Percentiles rank a stretch among this genome's conserved stretches.
phyloP scores from a whole-genome alignment of 371 early-diverging fungal species.

The Lichtheimia ornata region DNA sequence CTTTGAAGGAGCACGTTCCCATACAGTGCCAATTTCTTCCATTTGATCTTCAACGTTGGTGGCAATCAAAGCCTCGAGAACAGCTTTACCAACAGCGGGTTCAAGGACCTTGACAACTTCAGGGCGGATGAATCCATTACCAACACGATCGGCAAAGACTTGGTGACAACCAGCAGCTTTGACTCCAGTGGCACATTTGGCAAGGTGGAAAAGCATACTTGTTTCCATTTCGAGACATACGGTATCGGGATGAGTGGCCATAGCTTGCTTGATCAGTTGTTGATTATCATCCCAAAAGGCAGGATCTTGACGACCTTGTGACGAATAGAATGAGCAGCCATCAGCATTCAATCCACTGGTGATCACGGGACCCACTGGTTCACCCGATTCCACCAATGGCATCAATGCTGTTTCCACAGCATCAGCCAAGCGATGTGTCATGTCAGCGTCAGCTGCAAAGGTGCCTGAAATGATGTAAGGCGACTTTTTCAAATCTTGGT shows the following conservation, averaged over 20 bases:
- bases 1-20: slow-evolving; percentile 41
- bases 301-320: slow-evolving; percentile 83
- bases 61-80: slow-evolving; percentile 73
- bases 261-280: slow-evolving; percentile 52
- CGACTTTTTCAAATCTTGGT: slow-evolving; percentile 24
- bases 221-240: slow-evolving; percentile 93
- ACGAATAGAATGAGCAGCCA: slow-evolving; percentile 90
- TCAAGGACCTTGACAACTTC: slow-evolving; percentile 64
- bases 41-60: slow-evolving; percentile 47
- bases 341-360: slow-evolving; percentile 78
- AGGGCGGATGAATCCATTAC: slow-evolving; percentile 73
- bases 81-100: slow-evolving; percentile 66
- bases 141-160: slow-evolving; percentile 82
- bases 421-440: slow-evolving; percentile 49
- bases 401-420: slow-evolving; percentile 36
- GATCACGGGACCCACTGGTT: slow-evolving; percentile 57
- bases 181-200: slow-evolving; percentile 58
- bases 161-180: slow-evolving; percentile 83
- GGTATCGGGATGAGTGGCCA: slow-evolving; percentile 60
- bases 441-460: slow-evolving; percentile 61
- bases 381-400: slow-evolving; percentile 20
- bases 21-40: slow-evolving; percentile 62
- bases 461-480: slow-evolving; percentile 73
- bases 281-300: slow-evolving; percentile 83
- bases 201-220: slow-evolving; percentile 84